Evolutionary conservation across 768 basidiomycete species (phyloP).

Genomic region (Podaxis carcinomalis): DNA sequence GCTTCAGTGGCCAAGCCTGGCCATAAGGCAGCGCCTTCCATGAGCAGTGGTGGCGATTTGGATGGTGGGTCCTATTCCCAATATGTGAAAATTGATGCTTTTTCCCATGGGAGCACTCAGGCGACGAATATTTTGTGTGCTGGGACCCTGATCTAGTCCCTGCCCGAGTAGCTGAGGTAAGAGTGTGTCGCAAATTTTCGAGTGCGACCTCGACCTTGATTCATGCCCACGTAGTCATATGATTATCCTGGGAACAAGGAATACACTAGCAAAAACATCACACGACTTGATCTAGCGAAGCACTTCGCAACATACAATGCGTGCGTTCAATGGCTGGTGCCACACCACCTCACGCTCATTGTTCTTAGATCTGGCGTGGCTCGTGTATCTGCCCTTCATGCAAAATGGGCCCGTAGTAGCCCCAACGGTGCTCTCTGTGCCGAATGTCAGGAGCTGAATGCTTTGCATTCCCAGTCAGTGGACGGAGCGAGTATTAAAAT

Average conservation of each 20-base stretch:
- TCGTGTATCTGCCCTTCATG: constrained; percentile 50
- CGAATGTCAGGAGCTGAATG: constrained; percentile 70
- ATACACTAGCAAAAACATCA: constrained; percentile 39
- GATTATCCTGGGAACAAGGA: constrained; percentile 66
- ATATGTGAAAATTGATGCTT: not conserved
- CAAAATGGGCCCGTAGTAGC: constrained; percentile 53
- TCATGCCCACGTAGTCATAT: constrained; percentile 42
- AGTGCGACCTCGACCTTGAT: not conserved
- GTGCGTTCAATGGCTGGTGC: constrained; percentile 27
- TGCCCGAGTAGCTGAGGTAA: constrained; percentile 46
- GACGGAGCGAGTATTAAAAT: constrained; percentile 62
- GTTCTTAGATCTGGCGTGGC: constrained; percentile 49
- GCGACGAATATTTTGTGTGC: constrained; percentile 65
- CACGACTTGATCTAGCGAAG: constrained; percentile 53
- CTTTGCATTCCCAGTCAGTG: constrained; percentile 65
- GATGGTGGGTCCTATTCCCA: constrained; percentile 34
- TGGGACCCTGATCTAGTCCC: constrained; percentile 68
- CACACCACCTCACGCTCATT: not conserved
- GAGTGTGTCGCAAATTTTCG: constrained; percentile 1
- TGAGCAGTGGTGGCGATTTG: constrained; percentile 68
- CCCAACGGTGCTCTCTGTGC: constrained; percentile 54
- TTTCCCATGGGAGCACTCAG: constrained; percentile 21
- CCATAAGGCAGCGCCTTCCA: constrained; percentile 58
- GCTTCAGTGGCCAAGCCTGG: constrained; percentile 53
- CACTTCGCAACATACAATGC: constrained; percentile 65